Evolutionary conservation across 108 stramenopile species (phyloP).

Genomic region (Cyclotella kingstonii): DNA sequence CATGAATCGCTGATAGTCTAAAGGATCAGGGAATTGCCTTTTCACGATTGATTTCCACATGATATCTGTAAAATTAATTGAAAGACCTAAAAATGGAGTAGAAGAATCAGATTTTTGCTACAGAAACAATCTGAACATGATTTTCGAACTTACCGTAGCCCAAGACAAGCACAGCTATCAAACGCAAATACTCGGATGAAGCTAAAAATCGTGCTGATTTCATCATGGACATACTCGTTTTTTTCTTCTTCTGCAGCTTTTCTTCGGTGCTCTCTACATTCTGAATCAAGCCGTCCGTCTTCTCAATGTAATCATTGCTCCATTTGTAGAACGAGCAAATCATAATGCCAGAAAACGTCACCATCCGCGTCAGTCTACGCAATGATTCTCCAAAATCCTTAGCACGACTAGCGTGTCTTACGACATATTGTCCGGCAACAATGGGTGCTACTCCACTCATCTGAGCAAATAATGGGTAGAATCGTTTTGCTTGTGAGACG

Average conservation of each 20-base stretch:
- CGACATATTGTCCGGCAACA: conserved; percentile 86
- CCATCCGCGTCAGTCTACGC: conserved; percentile 71
- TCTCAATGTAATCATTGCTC: conserved; percentile 58
- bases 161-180: conserved; percentile 87
- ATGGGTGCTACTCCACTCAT: conserved; percentile 92
- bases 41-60: conserved; percentile 96
- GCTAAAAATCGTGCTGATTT: conserved; percentile 86
- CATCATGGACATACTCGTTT: conserved; percentile 82
- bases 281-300: conserved; percentile 29
- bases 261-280: conserved; percentile 7
- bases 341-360: conserved; percentile 75
- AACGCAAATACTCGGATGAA: conserved; percentile 87
- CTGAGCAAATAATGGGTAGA: conserved; percentile 96
- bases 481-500: conserved; percentile 89
- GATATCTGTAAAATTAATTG: conserved; percentile 96
- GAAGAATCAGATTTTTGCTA: too few relatives aligned
- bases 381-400: conserved; percentile 71
- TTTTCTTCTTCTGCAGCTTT: conserved; percentile 55
- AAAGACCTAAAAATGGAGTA: conserved; percentile 64
- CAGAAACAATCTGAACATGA: too few relatives aligned
- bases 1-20: conserved; percentile 95
- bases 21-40: conserved; percentile 83
- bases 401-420: conserved; percentile 76
- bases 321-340: conserved; percentile 82
- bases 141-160: conserved; percentile 82